Evolutionary conservation across 257 asterid genomes (phyloP).

Genomic region (Nicotiana noctiflora): DNA sequence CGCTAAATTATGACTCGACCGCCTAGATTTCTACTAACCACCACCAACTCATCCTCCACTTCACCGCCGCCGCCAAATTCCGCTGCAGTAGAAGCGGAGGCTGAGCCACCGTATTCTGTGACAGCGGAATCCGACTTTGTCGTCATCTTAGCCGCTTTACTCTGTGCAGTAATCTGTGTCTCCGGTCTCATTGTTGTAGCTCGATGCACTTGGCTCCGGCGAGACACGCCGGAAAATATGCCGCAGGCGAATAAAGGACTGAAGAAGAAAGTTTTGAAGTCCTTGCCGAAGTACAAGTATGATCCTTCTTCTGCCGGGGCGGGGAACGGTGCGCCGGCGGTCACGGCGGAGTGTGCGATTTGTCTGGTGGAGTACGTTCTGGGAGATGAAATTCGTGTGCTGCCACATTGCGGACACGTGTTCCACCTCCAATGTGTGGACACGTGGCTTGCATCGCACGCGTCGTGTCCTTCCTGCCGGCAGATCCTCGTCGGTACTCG

Average conservation of each 20-base stretch:
- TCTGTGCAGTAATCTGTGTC: conserved; percentile 22
- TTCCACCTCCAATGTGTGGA: conserved; percentile 20
- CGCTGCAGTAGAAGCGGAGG: not conserved
- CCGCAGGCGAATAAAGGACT: conserved; percentile 20
- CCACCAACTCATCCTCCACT: not conserved
- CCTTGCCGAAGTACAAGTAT: conserved; percentile 16
- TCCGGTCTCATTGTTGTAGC: conserved; percentile 23
- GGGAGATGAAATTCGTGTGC: conserved; percentile 24
- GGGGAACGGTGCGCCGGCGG: not conserved
- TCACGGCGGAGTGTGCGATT: conserved; percentile 17
- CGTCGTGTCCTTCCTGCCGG: conserved; percentile 23
- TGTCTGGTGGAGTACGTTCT: conserved; percentile 19
- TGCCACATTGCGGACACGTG: conserved; percentile 21
- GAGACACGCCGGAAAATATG: not conserved
- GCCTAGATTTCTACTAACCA: conserved; percentile 6
- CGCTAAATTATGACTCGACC: conserved; percentile 11
- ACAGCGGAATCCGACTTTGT: conserved; percentile 23
- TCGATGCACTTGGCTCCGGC: conserved; percentile 27
- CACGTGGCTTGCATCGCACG: conserved; percentile 21
- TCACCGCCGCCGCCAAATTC: not conserved
- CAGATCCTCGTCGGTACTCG: conserved; percentile 15
- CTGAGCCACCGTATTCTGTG: conserved; percentile 11
- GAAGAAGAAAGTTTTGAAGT: conserved; percentile 19
- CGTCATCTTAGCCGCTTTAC: conserved; percentile 22
- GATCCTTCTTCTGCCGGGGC: not conserved